Evolutionary conservation across 331 rosid genomes (phyloP), one percentile per base, ranked within the genome.

Genomic region (Pyrus hybrid): DNA sequence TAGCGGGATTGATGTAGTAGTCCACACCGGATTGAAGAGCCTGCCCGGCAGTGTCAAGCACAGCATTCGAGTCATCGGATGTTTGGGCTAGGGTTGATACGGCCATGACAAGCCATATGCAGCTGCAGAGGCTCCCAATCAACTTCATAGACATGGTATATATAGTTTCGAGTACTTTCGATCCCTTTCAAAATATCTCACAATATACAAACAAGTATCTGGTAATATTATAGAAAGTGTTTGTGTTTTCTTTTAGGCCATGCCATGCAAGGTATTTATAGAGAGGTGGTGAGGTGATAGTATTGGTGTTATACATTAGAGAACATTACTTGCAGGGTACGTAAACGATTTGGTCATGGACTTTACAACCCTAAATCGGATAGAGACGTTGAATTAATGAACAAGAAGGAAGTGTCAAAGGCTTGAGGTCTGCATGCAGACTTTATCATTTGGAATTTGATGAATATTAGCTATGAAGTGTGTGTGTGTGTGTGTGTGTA

Each of bases 1-100:
- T 82, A 10, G 83, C 88, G 0, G 87, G 90, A 7, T 65, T 76
- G 74, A 88, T 86, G 88, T 70, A 82, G 75, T 89, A 89, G 5
- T 87, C 83, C 0, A 67, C 78, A 0, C 80, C 87, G 0, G 32
- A 29, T 11, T 75, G 66, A 17, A 89, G 78, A 7, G 87, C 79
- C 3, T 71, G 45, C 0, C 87, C 80, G 3, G 79, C 29, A 0
- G 82, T 85, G 88, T 89, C 91, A 0, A 82, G 53, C 18, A 89
- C 87, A 2, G 71, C 22, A 2, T 13, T 47, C 3, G 47, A 57
- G 13, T 75, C 41, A 4, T 70, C 20, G 63, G 66, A 62, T 26
- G 26, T 25, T 70, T 83, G 88, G 3, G 88, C 84, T 8, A 30
- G 13, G 53, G 85, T 43, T 53, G 61, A 13, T 29, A 79, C 74